A percentile compares a stretch with the other conserved stretches of the same genome.
phyloP scores from a whole-genome alignment of 208 protist genomes.

The Naegleria fowleri region DNA sequence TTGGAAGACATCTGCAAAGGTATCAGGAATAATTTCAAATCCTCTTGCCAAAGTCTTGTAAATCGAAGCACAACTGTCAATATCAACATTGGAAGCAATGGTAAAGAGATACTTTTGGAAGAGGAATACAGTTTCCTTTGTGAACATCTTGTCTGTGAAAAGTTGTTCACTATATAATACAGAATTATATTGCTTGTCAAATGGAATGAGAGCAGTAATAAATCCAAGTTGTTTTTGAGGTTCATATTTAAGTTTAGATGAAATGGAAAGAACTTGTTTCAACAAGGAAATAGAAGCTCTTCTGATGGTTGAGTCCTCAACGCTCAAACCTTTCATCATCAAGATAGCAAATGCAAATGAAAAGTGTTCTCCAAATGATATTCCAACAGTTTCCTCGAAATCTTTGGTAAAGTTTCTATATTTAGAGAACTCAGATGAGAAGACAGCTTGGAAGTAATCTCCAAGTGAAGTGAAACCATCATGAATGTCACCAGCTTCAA shows the following conservation, averaged over 20 bases:
- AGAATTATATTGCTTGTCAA: neutral
- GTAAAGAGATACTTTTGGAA: conserved; percentile 24
- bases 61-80: neutral
- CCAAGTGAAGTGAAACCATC: neutral
- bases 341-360: neutral
- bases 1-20: neutral
- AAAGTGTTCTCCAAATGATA: neutral
- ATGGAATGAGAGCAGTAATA: neutral
- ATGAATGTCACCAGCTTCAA: conserved; percentile 1
- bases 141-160: neutral
- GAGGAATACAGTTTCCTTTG: neutral
- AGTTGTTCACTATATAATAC: neutral
- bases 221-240: neutral
- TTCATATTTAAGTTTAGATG: neutral
- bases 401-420: neutral
- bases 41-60: neutral
- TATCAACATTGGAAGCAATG: neutral
- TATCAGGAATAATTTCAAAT: neutral
- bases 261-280: neutral
- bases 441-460: neutral
- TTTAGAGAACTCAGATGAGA: neutral
- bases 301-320: neutral
- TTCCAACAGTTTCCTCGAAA: neutral
- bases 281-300: neutral
- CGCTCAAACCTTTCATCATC: neutral